These are phyloP conservation scores for Hygrocybe punicea DNA, from an alignment of 768 basidiomycete genomes.

Conservation along the genomic window DNA sequence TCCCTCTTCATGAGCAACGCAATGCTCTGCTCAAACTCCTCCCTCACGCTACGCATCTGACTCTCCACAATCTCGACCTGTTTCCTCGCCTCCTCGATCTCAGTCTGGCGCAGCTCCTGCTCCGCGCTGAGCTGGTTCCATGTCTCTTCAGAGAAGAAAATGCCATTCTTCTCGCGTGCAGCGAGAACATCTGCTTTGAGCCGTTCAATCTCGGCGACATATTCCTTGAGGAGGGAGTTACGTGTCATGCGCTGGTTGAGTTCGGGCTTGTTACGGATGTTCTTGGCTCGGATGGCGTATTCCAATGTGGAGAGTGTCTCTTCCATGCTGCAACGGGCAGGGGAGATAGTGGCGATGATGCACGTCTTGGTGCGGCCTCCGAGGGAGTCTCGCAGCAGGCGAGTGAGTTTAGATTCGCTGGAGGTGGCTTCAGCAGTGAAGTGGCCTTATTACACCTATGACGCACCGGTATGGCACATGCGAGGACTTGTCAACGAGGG, in stretches of 20 bases:
- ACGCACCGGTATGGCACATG: slow-evolving; percentile 92
- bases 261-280: slow-evolving; percentile 93
- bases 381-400: slow-evolving; percentile 96
- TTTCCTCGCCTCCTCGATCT: slow-evolving; percentile 77
- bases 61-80: slow-evolving; percentile 81
- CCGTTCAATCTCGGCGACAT: slow-evolving; percentile 88
- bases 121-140: slow-evolving; percentile 81
- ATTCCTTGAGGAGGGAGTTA: slow-evolving; percentile 89
- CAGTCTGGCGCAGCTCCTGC: slow-evolving; percentile 72
- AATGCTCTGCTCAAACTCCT: slow-evolving; percentile 91
- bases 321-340: slow-evolving; percentile 90
- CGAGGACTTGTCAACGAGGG: slow-evolving; percentile 83
- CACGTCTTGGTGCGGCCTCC: slow-evolving; percentile 97
- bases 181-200: slow-evolving; percentile 88
- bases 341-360: slow-evolving; percentile 94
- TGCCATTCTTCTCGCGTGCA: slow-evolving; percentile 93
- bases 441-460: background rate
- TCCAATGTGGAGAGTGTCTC: slow-evolving; percentile 97
- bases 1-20: slow-evolving; percentile 70
- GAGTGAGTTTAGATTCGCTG: slow-evolving; percentile 96
- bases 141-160: slow-evolving; percentile 87
- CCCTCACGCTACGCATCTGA: slow-evolving; percentile 72
- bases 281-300: slow-evolving; percentile 92
- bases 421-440: background rate
- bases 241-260: slow-evolving; percentile 92